Percentiles rank a stretch among this genome's conserved stretches.
These are phyloP conservation scores for Hemileccinum impolitum DNA, from an alignment of 768 basidiomycete species.

Conservation along the genomic window DNA sequence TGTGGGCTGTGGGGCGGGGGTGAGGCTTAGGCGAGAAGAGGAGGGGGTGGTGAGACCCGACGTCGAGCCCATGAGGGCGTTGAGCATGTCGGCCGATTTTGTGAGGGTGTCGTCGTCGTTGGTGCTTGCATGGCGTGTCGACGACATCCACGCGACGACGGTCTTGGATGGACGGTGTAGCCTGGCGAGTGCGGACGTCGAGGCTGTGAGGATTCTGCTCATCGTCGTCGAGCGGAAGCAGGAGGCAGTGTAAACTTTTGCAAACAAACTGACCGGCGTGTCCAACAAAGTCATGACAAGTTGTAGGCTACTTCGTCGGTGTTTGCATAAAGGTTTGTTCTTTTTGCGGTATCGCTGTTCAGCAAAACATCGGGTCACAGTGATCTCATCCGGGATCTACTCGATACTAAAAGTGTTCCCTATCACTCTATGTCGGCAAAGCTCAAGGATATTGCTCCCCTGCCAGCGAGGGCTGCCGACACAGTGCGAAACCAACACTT, in stretches of 20 bases:
- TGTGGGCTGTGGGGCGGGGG: background rate
- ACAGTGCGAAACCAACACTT: too few relatives aligned
- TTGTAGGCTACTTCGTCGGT: too few relatives aligned
- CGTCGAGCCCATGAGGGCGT: constrained; percentile 23
- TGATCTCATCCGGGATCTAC: too few relatives aligned
- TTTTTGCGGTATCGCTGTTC: too few relatives aligned
- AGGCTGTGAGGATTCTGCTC: background rate
- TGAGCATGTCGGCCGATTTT: constrained; percentile 24
- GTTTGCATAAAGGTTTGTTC: too few relatives aligned
- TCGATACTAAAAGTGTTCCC: too few relatives aligned
- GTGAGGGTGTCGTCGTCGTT: constrained; percentile 21
- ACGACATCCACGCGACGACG: background rate
- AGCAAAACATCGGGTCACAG: too few relatives aligned
- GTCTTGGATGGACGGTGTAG: background rate
- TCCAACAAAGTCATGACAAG: too few relatives aligned
- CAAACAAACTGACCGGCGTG: too few relatives aligned
- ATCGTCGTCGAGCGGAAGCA: background rate
- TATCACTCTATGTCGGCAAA: too few relatives aligned
- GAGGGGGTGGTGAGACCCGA: constrained; percentile 11
- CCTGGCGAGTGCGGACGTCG: background rate
- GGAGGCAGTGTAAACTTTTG: background rate
- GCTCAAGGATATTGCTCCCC: too few relatives aligned
- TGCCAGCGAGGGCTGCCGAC: too few relatives aligned
- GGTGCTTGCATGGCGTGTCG: constrained; percentile 14
- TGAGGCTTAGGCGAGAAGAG: background rate